These are phyloP conservation scores for Blastobotrys ciferrii DNA, from an alignment of 1,139 yeast species.

Conservation along the genomic window DNA sequence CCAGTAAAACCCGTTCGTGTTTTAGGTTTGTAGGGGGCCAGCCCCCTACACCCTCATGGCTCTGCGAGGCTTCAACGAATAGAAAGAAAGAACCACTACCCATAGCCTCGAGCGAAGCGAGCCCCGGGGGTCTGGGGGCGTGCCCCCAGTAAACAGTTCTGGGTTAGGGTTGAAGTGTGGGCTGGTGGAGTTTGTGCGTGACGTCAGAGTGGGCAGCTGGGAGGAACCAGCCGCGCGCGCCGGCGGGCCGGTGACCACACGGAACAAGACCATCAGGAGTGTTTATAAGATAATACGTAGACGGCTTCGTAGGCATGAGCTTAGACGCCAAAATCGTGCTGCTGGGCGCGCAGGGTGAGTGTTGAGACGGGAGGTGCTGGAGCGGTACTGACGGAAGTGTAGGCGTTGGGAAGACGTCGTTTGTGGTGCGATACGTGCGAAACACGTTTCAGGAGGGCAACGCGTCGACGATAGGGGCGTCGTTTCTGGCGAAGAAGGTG, in stretches of 20 bases:
- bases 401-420: constrained; percentile 90
- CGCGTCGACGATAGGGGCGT: constrained; percentile 94
- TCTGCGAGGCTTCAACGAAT: no score
- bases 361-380: not conserved
- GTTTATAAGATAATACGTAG: not conserved
- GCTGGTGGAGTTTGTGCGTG: not conserved
- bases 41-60: no score
- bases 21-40: no score
- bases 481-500: constrained; percentile 86
- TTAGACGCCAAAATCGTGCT: constrained; percentile 40
- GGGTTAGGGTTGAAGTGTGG: no score
- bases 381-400: constrained; percentile 29
- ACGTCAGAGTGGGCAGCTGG: not conserved
- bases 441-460: constrained; percentile 90
- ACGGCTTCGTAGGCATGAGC: constrained; percentile 27
- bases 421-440: constrained; percentile 83
- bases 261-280: not conserved
- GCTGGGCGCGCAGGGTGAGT: constrained; percentile 38
- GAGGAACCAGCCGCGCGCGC: not conserved
- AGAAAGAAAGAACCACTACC: no score
- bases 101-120: no score
- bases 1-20: no score
- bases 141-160: no score
- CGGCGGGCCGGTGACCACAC: not conserved
- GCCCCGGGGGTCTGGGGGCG: no score